phyloP scores from a whole-genome alignment of 768 basidiomycete species.

The Boletus huronensis region DNA sequence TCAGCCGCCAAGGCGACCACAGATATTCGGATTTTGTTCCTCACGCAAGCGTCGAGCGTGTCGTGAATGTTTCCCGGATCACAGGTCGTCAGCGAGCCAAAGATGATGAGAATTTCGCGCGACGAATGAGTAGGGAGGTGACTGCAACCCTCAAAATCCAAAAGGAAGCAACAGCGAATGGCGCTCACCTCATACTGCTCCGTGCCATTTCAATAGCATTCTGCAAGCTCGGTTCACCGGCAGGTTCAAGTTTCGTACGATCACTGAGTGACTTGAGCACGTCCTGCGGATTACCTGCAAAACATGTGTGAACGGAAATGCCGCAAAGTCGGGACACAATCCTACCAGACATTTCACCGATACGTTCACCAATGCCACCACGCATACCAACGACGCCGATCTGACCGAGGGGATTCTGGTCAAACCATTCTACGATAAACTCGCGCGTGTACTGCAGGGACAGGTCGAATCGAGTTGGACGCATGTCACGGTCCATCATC shows the following conservation, averaged over 20 bases:
- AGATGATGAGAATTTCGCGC: slow-evolving; percentile 89
- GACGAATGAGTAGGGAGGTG: slow-evolving; percentile 98
- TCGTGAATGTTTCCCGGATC: slow-evolving; percentile 97
- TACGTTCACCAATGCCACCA: slow-evolving; percentile 83
- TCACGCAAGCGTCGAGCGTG: slow-evolving; percentile 81
- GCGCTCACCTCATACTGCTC: slow-evolving; percentile 79
- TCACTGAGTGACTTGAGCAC: slow-evolving; percentile 85
- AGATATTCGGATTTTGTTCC: slow-evolving; percentile 84
- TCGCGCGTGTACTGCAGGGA: slow-evolving; percentile 87
- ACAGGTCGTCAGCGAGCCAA: slow-evolving; percentile 93
- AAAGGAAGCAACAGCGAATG: neutral
- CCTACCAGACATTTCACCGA: slow-evolving; percentile 91
- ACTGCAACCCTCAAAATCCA: slow-evolving; percentile 39
- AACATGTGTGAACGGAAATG: slow-evolving; percentile 5
- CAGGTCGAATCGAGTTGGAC: slow-evolving; percentile 90
- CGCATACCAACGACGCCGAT: slow-evolving; percentile 94
- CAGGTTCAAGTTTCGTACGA: slow-evolving; percentile 83
- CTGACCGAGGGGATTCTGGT: slow-evolving; percentile 97
- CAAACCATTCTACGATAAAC: slow-evolving; percentile 96
- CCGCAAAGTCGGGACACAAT: neutral
- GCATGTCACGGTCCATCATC: slow-evolving; percentile 96
- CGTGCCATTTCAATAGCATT: slow-evolving; percentile 98
- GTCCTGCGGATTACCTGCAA: slow-evolving; percentile 89
- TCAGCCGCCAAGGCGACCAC: slow-evolving; percentile 95
- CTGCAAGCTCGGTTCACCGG: slow-evolving; percentile 93